Evolutionary conservation across 352 stramenopile species (phyloP).

Genomic region (Globisporangium mamillatum): DNA sequence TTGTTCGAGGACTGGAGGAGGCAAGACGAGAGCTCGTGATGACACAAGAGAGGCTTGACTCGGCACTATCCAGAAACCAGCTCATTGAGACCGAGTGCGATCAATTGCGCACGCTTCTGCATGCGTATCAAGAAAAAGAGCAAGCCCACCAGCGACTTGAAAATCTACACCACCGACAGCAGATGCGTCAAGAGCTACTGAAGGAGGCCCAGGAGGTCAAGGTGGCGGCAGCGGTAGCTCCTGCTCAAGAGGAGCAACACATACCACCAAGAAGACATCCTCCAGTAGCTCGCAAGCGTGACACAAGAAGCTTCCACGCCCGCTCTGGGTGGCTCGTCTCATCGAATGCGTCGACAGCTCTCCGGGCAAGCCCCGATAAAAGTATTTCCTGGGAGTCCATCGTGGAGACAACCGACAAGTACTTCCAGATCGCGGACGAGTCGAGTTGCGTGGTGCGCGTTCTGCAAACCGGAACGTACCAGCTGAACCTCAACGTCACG

Average conservation of each 20-base stretch:
- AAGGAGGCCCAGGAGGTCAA: slow-evolving; percentile 11
- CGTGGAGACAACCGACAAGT: not conserved
- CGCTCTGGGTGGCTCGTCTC: slow-evolving; percentile 28
- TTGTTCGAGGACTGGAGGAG: slow-evolving; percentile 4
- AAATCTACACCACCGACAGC: slow-evolving; percentile 1
- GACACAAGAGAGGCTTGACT: not conserved
- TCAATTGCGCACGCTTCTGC: slow-evolving; percentile 10
- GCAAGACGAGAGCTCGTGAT: not conserved
- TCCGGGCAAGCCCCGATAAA: slow-evolving; percentile 5
- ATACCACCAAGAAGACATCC: slow-evolving; percentile 12
- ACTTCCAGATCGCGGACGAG: slow-evolving; percentile 1
- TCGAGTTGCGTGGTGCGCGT: slow-evolving; percentile 16
- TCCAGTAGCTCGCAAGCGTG: slow-evolving; percentile 16
- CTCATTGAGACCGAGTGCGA: slow-evolving; percentile 10
- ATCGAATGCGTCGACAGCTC: slow-evolving; percentile 19
- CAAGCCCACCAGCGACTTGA: slow-evolving; percentile 2
- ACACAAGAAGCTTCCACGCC: slow-evolving; percentile 22
- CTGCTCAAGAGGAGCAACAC: slow-evolving; percentile 5
- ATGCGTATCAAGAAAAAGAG: slow-evolving; percentile 2
- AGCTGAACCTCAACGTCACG: slow-evolving; percentile 40
- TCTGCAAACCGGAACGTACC: slow-evolving; percentile 34
- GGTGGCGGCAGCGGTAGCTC: slow-evolving; percentile 14
- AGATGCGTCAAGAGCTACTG: slow-evolving; percentile 1
- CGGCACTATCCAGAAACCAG: not conserved
- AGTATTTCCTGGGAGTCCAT: slow-evolving; percentile 17